phyloP scores from a whole-genome alignment of 495 filamentous ascomycete species.

The Rusavskia elegans region DNA sequence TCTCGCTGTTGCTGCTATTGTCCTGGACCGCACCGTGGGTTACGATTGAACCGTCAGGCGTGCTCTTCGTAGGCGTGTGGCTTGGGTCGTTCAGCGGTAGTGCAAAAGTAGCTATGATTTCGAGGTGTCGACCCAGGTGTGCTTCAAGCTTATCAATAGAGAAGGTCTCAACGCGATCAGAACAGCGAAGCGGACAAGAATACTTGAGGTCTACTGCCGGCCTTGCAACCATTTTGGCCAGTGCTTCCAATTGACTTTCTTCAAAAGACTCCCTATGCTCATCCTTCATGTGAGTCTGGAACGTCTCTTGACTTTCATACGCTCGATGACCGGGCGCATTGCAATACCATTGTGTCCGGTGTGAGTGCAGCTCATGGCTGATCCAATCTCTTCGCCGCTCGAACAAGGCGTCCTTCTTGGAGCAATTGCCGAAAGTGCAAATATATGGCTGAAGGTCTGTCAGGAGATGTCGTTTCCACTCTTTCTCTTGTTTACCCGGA shows the following conservation, averaged over 20 bases:
- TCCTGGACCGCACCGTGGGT: background rate
- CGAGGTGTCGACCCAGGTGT: background rate
- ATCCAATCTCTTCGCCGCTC: constrained; percentile 10
- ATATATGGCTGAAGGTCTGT: constrained; percentile 9
- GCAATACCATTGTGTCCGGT: constrained; percentile 1
- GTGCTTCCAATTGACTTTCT: background rate
- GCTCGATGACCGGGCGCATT: background rate
- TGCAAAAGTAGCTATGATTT: background rate
- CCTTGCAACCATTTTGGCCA: background rate
- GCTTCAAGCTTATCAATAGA: background rate
- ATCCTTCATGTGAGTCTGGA: background rate
- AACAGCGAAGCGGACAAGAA: background rate
- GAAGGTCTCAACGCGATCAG: background rate
- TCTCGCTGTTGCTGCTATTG: too few relatives aligned
- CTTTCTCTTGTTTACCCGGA: background rate
- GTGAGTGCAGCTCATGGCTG: constrained; percentile 3
- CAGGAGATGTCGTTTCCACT: constrained; percentile 6
- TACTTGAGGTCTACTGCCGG: background rate
- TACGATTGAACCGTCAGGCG: background rate
- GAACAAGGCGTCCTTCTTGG: background rate
- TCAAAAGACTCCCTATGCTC: background rate
- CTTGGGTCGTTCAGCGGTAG: background rate
- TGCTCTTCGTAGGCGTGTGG: background rate
- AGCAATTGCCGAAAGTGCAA: constrained; percentile 9
- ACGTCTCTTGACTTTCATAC: background rate